Conservation (phyloP, 768 basidiomycete species). For the Paxillus rubicundulus region DNA sequence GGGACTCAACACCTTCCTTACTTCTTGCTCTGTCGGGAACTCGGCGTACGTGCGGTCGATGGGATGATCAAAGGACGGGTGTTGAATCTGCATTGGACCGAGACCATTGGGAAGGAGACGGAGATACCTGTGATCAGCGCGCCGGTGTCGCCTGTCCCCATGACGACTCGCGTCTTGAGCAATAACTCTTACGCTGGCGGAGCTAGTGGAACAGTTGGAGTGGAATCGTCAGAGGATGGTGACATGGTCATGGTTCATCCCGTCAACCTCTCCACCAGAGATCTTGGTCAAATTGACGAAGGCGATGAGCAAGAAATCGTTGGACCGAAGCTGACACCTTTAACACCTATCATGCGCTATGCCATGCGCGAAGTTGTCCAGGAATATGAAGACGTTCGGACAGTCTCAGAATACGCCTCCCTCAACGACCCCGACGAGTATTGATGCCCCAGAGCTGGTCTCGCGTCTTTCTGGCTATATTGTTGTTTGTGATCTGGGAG, state of each 20-base stretch:
- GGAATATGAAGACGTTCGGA: constrained; percentile 77
- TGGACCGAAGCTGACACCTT: constrained; percentile 73
- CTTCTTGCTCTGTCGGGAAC: constrained; percentile 76
- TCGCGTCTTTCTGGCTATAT: neutral
- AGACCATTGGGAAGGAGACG: constrained; percentile 58
- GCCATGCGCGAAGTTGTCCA: constrained; percentile 83
- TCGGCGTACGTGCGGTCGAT: constrained; percentile 82
- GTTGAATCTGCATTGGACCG: constrained; percentile 75
- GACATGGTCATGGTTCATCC: constrained; percentile 46
- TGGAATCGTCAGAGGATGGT: constrained; percentile 41
- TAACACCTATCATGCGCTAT: constrained; percentile 77
- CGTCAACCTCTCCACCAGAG: constrained; percentile 37
- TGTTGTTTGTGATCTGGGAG: neutral
- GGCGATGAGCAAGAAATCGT: constrained; percentile 55
- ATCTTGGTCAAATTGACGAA: constrained; percentile 47
- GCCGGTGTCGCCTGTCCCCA: constrained; percentile 25
- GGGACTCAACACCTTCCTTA: constrained; percentile 68
- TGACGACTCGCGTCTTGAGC: constrained; percentile 27
- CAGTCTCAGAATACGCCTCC: constrained; percentile 77
- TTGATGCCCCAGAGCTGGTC: constrained; percentile 27
- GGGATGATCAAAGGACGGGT: constrained; percentile 80
- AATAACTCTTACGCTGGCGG: constrained; percentile 26
- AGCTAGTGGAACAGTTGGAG: constrained; percentile 42
- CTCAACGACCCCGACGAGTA: constrained; percentile 70
- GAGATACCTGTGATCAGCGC: constrained; percentile 28